phyloP scores from a whole-genome alignment of 1,139 yeast species.

The Eremothecium sinecaudum region DNA sequence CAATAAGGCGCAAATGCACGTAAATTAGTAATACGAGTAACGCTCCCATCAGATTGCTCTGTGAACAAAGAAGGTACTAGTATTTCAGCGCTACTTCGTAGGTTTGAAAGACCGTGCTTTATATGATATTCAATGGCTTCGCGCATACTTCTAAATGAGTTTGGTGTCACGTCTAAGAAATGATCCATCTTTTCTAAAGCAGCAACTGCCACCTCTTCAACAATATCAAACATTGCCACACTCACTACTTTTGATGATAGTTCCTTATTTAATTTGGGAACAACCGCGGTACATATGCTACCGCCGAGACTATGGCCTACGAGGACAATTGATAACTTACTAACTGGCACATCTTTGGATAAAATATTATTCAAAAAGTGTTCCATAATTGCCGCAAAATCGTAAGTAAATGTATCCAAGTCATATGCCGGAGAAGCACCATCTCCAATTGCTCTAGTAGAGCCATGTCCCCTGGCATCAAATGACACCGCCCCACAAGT shows the following conservation, averaged over 20 bases:
- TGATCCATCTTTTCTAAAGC: constrained; percentile 58
- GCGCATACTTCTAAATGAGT: constrained; percentile 39
- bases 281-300: constrained; percentile 54
- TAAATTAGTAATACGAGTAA: constrained; percentile 59
- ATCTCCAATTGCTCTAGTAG: constrained; percentile 31
- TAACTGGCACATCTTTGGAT: constrained; percentile 20
- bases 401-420: constrained; percentile 46
- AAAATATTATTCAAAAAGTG: constrained; percentile 30
- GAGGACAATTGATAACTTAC: constrained; percentile 37
- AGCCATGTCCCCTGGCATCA: constrained; percentile 84
- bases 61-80: constrained; percentile 63
- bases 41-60: constrained; percentile 23
- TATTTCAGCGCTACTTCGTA: constrained; percentile 53
- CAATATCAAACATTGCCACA: constrained; percentile 74
- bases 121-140: constrained; percentile 83
- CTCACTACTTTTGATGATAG: constrained; percentile 42
- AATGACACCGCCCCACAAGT: constrained; percentile 51
- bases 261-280: constrained; percentile 25
- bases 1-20: constrained; percentile 55
- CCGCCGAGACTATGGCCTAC: constrained; percentile 95
- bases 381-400: constrained; percentile 43
- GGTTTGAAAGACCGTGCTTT: constrained; percentile 43
- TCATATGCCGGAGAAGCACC: constrained; percentile 35
- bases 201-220: constrained; percentile 80
- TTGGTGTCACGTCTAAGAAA: constrained; percentile 57